Evolutionary conservation across 129 eudicot genomes (phyloP), one percentile per base, ranked within the genome.

Genomic region (Cynara cardunculus): DNA sequence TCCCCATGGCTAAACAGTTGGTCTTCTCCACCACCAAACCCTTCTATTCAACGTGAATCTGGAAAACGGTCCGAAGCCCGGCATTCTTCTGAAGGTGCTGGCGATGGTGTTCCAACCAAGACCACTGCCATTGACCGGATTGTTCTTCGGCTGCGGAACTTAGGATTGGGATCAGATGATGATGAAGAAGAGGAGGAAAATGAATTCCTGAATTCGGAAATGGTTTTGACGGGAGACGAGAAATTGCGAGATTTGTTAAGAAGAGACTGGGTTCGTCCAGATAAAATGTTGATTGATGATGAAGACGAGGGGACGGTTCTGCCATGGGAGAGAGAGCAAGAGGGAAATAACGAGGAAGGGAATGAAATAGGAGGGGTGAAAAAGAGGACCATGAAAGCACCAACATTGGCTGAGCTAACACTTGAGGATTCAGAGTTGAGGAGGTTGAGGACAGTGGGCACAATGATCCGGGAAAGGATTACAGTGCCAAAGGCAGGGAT

Each of bases 241-340:
- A 92, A 85, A 37, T 81, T 94, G 61, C 97, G 96, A 77, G 97
- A 94, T 85, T 92, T 94, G 89, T 84, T 94, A 86, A 85, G 82
- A 80, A 87, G 97, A 75, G 98, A 94, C 74, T 94, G 98, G 96
- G 87, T 93, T 70, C 83, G 94, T 32, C 96, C 94, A 0, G 98
- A 93, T 81, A 89, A 83, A 35, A 84, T 90, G 56, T 80, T 93
- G 72, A 74, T 41, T 2, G 94, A 93, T 66, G 86, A 85, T 27
- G 87, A 83, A 1, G 92, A 84, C 7, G 96, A 85, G 6, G 93
- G 77, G 7, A 70, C 72, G 49, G 84, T 89, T 69, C 78, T 93
- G 73, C 98, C 98, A 25, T 93, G 98, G 98, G 96, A 91, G 89
- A 89, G 91, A 74, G 89, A 77, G 72, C 74, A 21, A 77, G 86